phyloP scores from a whole-genome alignment of 2,329 filamentous ascomycete genomes.

The Pseudogymnoascus sp. region DNA sequence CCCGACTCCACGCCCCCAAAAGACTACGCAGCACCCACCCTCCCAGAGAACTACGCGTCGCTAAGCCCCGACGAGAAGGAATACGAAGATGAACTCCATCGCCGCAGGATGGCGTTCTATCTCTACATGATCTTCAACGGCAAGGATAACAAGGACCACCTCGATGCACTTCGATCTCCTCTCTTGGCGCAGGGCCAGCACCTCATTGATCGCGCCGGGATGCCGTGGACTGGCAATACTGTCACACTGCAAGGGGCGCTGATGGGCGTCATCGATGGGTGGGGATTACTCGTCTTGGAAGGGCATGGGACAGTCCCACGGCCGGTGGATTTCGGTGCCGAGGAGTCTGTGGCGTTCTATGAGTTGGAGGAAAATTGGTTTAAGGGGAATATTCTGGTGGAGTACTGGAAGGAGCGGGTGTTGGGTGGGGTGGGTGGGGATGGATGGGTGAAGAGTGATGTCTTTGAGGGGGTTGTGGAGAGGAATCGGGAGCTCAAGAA shows the following conservation, averaged over 20 bases:
- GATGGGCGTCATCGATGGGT: constrained; percentile 19
- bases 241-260: constrained; percentile 23
- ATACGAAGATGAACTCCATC: constrained; percentile 19
- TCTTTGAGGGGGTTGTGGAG: constrained; percentile 17
- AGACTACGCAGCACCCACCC: constrained; percentile 19
- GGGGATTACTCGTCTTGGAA: constrained; percentile 15
- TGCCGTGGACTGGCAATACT: constrained; percentile 25
- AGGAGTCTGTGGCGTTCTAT: constrained; percentile 12
- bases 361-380: not conserved
- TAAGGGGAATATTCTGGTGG: constrained; percentile 13
- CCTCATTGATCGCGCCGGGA: constrained; percentile 21
- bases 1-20: constrained; percentile 25
- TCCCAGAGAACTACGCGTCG: constrained; percentile 16
- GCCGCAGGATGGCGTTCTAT: constrained; percentile 26
- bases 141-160: constrained; percentile 22
- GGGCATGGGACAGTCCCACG: not conserved
- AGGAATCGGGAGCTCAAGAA: constrained; percentile 3
- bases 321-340: constrained; percentile 9
- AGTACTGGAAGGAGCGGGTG: constrained; percentile 18
- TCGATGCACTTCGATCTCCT: constrained; percentile 20
- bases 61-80: constrained; percentile 17
- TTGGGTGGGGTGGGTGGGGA: constrained; percentile 22
- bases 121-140: constrained; percentile 25
- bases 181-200: constrained; percentile 19
- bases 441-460: constrained; percentile 23